Evolutionary conservation across 129 eudicot genomes (phyloP).

Genomic region (Gnaphalium uliginosum): DNA sequence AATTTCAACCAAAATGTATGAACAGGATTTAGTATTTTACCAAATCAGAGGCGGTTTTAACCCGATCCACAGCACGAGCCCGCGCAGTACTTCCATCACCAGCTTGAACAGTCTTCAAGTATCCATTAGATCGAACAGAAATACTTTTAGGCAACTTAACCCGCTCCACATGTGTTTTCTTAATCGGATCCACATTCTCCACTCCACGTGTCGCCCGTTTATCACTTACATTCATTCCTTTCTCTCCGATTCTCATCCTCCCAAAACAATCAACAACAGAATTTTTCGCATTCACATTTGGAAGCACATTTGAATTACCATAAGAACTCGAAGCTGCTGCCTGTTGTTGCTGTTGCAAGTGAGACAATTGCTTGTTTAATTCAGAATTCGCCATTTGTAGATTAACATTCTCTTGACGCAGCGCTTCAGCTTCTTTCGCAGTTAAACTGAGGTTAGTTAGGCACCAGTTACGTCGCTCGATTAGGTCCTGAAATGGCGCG

Average conservation of each 20-base stretch:
- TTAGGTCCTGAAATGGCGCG: conserved; percentile 56
- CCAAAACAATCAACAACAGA: conserved; percentile 37
- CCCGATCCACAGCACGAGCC: conserved; percentile 37
- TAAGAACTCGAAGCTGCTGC: conserved; percentile 34
- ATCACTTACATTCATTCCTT: conserved; percentile 20
- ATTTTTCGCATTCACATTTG: conserved; percentile 3
- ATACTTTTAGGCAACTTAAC: conserved; percentile 84
- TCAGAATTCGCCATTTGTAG: conserved; percentile 68
- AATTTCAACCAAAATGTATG: neutral
- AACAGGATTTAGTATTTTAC: conserved; percentile 33
- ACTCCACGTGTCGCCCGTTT: conserved; percentile 43
- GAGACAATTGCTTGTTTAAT: conserved; percentile 47
- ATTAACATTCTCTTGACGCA: conserved; percentile 82
- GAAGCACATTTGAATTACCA: conserved; percentile 22
- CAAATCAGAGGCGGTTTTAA: conserved; percentile 45
- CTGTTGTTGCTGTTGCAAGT: conserved; percentile 41
- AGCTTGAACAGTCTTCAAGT: conserved; percentile 53
- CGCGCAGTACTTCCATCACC: conserved; percentile 39
- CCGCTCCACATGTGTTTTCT: conserved; percentile 44
- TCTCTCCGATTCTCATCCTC: conserved; percentile 44
- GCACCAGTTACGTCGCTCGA: conserved; percentile 49
- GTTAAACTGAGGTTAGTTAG: conserved; percentile 55
- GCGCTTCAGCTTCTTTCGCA: conserved; percentile 62
- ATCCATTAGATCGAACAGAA: conserved; percentile 77
- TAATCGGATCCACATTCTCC: conserved; percentile 47